Base-by-base conservation (phyloP, 1,284 basidiomycete species). In the Trichosporon sp. region DNA sequence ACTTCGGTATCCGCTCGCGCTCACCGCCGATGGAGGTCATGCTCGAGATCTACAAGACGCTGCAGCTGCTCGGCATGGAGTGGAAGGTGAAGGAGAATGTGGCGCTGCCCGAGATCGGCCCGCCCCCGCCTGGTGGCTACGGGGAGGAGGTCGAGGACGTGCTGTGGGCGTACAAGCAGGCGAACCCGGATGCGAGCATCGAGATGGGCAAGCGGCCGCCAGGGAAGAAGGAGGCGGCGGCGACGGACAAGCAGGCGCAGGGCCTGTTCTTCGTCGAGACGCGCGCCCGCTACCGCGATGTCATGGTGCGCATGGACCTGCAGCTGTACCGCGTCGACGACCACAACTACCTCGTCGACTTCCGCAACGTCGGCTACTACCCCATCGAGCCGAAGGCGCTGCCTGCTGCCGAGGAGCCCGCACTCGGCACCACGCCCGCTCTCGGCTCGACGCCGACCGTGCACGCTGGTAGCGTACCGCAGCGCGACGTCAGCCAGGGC, bases 1-100 rank as follows among this genome's bases (percentile, higher is more conserved):
- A 99, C 82, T 99, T 98, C 79, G 96, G 97, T 5, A 99, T 99
- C 58, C 88, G 96, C 42, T 95, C 92, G 74, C 88, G 95, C 68
- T 94, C 91, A 70, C 94, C 95, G 58, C 96, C 96, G 23, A 97
- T 98, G 93, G 96, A 98, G 82, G 96, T 99, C 58, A 98, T 99
- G 95, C 85, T 98, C 27, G 96, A 98, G 86, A 97, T 99, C 68
- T 99, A 99, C 84, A 87, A 93, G 72, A 97, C 95, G 66, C 84
- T 99, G 68, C 91, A 92, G 83, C 86, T 89, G 68, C 86, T 99
- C n/a, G 93, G 92, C 21, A 98, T 99, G 93, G 94, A 99, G 83
- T 99, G 96, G 95, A 83, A 84, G 58, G 76, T 77, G 71, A 84
- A 85, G 68, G 83, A 84, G 32, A 85, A 84, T 67, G 88, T 92